Conservation (phyloP, 257 asterid genomes). For the Salvia hispanica region DNA sequence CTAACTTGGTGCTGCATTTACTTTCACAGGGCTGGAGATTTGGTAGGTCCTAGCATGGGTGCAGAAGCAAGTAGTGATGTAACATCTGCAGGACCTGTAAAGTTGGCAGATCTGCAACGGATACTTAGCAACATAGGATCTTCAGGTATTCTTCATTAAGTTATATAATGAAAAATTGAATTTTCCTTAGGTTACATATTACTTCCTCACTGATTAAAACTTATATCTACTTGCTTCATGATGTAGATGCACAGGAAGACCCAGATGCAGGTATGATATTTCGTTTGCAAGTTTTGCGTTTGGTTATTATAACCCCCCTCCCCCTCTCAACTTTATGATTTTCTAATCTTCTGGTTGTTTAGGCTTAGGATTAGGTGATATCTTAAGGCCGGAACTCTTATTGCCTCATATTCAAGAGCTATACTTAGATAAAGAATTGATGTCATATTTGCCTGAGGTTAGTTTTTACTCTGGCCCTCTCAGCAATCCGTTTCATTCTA, state of each 20-base stretch:
- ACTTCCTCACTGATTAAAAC: slow-evolving; percentile 29
- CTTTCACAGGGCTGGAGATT: slow-evolving; percentile 75
- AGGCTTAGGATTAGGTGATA: slow-evolving; percentile 94
- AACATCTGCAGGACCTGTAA: slow-evolving; percentile 91
- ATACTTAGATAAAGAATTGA: slow-evolving; percentile 66
- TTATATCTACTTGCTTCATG: slow-evolving; percentile 28
- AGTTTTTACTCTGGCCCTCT: slow-evolving; percentile 21
- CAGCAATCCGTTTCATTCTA: slow-evolving; percentile 3
- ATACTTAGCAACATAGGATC: slow-evolving; percentile 86
- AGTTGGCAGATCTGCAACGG: slow-evolving; percentile 86
- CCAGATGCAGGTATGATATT: slow-evolving; percentile 79
- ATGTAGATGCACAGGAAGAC: slow-evolving; percentile 64
- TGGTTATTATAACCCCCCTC: slow-evolving; percentile 19
- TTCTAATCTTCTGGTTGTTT: slow-evolving; percentile 33
- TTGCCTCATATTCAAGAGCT: slow-evolving; percentile 67
- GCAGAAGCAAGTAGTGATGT: slow-evolving; percentile 79
- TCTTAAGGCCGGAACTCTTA: slow-evolving; percentile 83
- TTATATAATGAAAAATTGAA: not conserved
- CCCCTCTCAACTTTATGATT: slow-evolving; percentile 22
- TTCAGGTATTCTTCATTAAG: slow-evolving; percentile 47
- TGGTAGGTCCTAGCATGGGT: slow-evolving; percentile 80
- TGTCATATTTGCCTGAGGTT: slow-evolving; percentile 85
- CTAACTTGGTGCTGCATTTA: slow-evolving; percentile 19
- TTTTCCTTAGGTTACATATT: slow-evolving; percentile 28
- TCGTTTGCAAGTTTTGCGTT: slow-evolving; percentile 6